Conservation (phyloP, 1,284 basidiomycete species). For the Sporisorium exsertum region DNA sequence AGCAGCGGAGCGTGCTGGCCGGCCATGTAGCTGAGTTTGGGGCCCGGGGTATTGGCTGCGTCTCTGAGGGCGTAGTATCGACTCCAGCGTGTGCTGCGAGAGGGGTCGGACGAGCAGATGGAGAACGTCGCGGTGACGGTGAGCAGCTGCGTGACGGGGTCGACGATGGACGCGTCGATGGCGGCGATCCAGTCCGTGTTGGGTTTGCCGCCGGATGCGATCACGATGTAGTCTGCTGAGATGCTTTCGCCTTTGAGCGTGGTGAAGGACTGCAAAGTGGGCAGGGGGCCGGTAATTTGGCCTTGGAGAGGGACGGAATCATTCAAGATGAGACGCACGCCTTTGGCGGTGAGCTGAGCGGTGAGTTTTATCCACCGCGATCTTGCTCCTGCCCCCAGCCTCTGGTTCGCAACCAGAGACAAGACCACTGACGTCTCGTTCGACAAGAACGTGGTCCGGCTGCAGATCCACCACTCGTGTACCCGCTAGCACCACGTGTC, state of each 20-base stretch:
- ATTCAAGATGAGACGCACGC: constrained; percentile 47
- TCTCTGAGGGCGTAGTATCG: constrained; percentile 66
- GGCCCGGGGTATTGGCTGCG: constrained; percentile 48
- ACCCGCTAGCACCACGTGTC: constrained; percentile 31
- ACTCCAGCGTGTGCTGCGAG: constrained; percentile 1
- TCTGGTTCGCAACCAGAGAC: constrained; percentile 2
- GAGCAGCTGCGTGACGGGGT: constrained; percentile 57
- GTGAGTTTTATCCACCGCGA: constrained; percentile 43
- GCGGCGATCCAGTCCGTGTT: constrained; percentile 67
- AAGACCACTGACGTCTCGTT: constrained; percentile 13
- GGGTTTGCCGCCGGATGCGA: constrained; percentile 70
- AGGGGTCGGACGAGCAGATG: constrained; percentile 13
- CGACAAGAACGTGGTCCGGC: constrained; percentile 22
- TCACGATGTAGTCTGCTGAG: constrained; percentile 70
- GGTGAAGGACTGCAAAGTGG: constrained; percentile 15
- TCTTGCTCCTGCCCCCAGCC: constrained; percentile 5
- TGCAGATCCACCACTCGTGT: constrained; percentile 24
- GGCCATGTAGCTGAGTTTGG: constrained; percentile 41
- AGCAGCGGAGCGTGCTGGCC: constrained; percentile 37
- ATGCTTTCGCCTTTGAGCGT: constrained; percentile 27
- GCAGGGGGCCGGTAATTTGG: constrained; percentile 20
- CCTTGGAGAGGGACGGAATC: constrained; percentile 58
- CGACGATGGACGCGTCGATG: constrained; percentile 64
- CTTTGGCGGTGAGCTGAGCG: constrained; percentile 67
- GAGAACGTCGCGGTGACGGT: constrained; percentile 63